A percentile compares a stretch with the other conserved stretches of the same genome.
phyloP scores from a whole-genome alignment of 768 basidiomycete genomes.

The Psilocybe cubensis region DNA sequence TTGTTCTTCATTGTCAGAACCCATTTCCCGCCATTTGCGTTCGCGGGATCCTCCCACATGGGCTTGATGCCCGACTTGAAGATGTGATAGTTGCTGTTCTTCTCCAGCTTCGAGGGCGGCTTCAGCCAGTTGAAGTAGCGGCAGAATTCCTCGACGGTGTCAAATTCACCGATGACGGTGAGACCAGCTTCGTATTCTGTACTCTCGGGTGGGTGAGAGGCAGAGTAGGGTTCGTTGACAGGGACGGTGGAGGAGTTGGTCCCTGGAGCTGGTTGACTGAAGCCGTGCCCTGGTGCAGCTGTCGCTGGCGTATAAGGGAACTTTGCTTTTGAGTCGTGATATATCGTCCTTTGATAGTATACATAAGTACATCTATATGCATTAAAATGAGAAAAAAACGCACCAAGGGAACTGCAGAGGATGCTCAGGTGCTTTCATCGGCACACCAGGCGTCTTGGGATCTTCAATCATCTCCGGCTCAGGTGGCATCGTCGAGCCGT shows the following conservation, averaged over 20 bases:
- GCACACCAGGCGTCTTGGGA: conserved; percentile 78
- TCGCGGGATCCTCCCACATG: conserved; percentile 97
- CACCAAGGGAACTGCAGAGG: conserved; percentile 86
- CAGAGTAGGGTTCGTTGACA: conserved; percentile 31
- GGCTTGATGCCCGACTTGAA: conserved; percentile 95
- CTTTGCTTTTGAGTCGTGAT: conserved; percentile 85
- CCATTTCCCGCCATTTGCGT: conserved; percentile 94
- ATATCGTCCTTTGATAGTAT: conserved; percentile 77
- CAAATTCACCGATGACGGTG: conserved; percentile 86
- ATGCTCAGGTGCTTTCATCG: conserved; percentile 77
- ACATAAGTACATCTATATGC: conserved; percentile 9
- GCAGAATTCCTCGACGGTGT: conserved; percentile 89
- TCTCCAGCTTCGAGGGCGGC: conserved; percentile 85
- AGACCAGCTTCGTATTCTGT: conserved; percentile 84
- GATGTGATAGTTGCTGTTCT: conserved; percentile 92
- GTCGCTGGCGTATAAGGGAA: conserved; percentile 58
- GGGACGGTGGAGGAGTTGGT: conserved; percentile 20
- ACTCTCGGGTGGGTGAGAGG: conserved; percentile 58
- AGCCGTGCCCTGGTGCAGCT: conserved; percentile 20
- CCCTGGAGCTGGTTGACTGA: conserved; percentile 22
- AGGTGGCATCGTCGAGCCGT: conserved; percentile 70
- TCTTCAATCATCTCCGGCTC: conserved; percentile 82
- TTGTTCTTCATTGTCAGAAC: conserved; percentile 91
- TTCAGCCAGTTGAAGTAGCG: conserved; percentile 95
- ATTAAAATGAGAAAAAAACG: conserved; percentile 25